phyloP scores from a whole-genome alignment of 1,284 basidiomycete species.

The Ustilago nuda region DNA sequence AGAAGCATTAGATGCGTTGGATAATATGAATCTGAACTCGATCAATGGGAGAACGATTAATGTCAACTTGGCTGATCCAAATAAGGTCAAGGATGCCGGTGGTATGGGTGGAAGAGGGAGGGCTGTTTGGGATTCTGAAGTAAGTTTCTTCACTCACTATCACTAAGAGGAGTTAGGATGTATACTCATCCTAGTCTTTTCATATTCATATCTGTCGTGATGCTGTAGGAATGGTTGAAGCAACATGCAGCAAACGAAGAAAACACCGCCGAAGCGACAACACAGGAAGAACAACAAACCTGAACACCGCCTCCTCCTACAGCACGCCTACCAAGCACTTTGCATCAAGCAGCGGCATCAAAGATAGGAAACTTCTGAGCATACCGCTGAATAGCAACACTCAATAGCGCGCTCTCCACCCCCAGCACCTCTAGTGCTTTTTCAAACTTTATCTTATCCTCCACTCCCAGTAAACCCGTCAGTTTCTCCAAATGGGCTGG shows the following conservation, averaged over 20 bases:
- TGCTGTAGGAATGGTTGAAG: conserved; percentile 44
- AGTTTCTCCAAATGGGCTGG: background rate
- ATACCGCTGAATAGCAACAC: background rate
- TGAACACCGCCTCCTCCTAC: background rate
- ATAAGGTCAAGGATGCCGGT: conserved; percentile 17
- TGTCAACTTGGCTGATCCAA: conserved; percentile 47
- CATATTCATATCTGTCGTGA: background rate
- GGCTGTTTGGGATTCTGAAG: conserved; percentile 47
- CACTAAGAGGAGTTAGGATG: background rate
- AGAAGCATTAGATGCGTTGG: conserved; percentile 49
- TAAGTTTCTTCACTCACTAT: conserved; percentile 8
- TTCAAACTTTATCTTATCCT: conserved; percentile 2
- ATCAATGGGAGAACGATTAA: conserved; percentile 25
- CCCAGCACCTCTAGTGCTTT: background rate
- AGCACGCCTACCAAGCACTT: background rate
- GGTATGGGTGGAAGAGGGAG: background rate
- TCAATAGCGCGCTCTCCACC: conserved; percentile 8
- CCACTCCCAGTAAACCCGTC: conserved; percentile 3
- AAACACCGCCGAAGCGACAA: background rate
- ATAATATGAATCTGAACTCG: conserved; percentile 56
- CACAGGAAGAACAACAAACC: background rate
- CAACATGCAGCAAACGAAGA: conserved; percentile 13
- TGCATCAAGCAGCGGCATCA: background rate
- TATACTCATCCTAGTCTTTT: background rate
- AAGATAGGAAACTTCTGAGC: conserved; percentile 5